These are phyloP conservation scores for Prunus padus DNA, from an alignment of 306 rosid species.

Conservation along the genomic window DNA sequence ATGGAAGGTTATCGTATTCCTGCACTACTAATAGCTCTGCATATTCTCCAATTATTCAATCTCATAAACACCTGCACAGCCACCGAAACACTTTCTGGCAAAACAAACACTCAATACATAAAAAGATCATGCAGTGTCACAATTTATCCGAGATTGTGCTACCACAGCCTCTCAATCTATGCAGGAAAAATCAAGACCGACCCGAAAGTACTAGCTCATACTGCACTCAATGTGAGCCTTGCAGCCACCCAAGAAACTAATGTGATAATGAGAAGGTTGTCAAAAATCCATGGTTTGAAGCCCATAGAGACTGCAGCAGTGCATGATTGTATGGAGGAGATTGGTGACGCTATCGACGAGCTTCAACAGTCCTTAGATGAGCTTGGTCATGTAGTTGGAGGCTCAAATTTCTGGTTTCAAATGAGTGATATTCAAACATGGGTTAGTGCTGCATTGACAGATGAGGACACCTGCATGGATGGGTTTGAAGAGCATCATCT, in stretches of 20 bases:
- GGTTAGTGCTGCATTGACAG: conserved; percentile 46
- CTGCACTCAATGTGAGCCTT: conserved; percentile 37
- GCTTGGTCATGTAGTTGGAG: conserved; percentile 6
- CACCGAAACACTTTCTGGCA: not conserved
- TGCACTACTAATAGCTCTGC: conserved; percentile 1
- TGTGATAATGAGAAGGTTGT: conserved; percentile 10
- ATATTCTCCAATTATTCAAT: conserved; percentile 13
- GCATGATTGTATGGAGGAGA: conserved; percentile 37
- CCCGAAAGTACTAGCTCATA: conserved; percentile 33
- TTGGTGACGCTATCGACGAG: conserved; percentile 32
- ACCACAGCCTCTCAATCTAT: conserved; percentile 35
- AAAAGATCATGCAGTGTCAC: conserved; percentile 39
- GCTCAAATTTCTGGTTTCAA: conserved; percentile 17
- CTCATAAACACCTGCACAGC: conserved; percentile 9
- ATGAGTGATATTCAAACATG: conserved; percentile 44
- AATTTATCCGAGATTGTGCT: conserved; percentile 35
- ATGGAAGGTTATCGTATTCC: conserved; percentile 18
- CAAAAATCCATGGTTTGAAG: conserved; percentile 28
- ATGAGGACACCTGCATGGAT: conserved; percentile 43
- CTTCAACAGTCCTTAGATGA: conserved; percentile 25
- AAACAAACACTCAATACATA: conserved; percentile 26
- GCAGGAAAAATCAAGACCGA: conserved; percentile 34
- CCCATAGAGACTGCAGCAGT: conserved; percentile 30
- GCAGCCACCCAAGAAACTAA: conserved; percentile 19
- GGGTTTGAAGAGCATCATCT: conserved; percentile 24